Conservation (phyloP, 1,139 yeast genomes). For the Suhomyces yuchorum region DNA sequence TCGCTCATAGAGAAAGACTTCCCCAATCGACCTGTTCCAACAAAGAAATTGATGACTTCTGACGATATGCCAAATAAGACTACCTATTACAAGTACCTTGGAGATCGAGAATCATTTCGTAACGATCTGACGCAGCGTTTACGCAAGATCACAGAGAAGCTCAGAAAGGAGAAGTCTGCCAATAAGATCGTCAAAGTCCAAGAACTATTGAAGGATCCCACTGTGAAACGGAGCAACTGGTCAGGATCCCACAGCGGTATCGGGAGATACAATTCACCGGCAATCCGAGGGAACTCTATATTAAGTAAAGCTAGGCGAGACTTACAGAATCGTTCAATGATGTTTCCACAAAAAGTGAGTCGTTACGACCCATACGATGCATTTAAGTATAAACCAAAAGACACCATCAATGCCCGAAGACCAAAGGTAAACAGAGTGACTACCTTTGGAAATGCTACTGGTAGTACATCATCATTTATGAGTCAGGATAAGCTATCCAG, state of each 20-base stretch:
- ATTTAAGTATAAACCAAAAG: constrained; percentile 17
- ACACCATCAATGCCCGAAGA: constrained; percentile 9
- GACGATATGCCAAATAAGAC: constrained; percentile 41
- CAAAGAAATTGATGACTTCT: constrained; percentile 4
- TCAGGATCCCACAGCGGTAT: constrained; percentile 10
- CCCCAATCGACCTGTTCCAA: constrained; percentile 42
- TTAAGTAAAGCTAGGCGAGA: constrained; percentile 41
- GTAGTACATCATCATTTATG: not conserved
- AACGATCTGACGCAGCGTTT: constrained; percentile 53
- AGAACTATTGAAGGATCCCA: constrained; percentile 42
- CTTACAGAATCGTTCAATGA: constrained; percentile 33
- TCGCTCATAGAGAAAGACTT: constrained; percentile 48
- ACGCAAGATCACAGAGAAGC: constrained; percentile 44
- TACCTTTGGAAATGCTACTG: constrained; percentile 2
- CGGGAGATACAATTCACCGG: constrained; percentile 8
- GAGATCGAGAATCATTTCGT: constrained; percentile 49
- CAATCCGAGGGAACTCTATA: constrained; percentile 28
- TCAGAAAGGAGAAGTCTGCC: constrained; percentile 45
- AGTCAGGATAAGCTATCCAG: not conserved
- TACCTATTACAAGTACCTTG: constrained; percentile 44
- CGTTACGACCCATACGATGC: constrained; percentile 32
- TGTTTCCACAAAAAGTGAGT: constrained; percentile 28
- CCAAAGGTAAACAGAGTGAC: constrained; percentile 4
- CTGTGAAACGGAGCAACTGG: constrained; percentile 29
- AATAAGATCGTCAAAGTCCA: constrained; percentile 49